Evolutionary conservation across 495 filamentous ascomycete species (phyloP), one percentile per base, ranked within the genome.

Genomic region (Podospora conica): DNA sequence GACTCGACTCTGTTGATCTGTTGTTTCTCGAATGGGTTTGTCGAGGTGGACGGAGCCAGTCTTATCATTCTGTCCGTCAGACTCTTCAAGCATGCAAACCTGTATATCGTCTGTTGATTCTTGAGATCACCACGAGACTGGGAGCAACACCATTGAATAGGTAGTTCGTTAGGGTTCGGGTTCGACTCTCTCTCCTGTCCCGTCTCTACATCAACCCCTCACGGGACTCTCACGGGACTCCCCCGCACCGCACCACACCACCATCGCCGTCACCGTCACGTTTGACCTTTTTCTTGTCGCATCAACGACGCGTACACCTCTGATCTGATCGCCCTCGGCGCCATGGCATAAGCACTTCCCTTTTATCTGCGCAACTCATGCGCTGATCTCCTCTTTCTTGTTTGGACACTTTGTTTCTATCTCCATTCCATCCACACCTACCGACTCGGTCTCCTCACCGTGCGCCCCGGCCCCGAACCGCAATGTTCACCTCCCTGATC

Each of bases 401-500:
- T 48, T 12, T 31, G 29, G 29, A 12, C 29, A 48, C 8, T 18
- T 48, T 48, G 40, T n/a, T n/a, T 48, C 40, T 18, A 48, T 18
- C 15, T 5, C 33, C 15, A 18, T 18, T 18, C 5, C 60, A 25
- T 25, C 60, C 18, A 54, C 23, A 54, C 28, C 2, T 29, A 61
- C 29, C 9, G 12, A 22, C 60, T 18, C 9, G 21, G 18, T 3
- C n/a, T 33, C 27, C 18, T 33, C 29, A 22, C 11, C 25, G 23
- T 62, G 10, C 22, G 31, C 9, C 53, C 23, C 60, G 1, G 12
- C 9, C 15, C 56, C 61, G 25, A 21, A 23, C 22, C 61, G 23
- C 24, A 20, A 64, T 65, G 61, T 55, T 57, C 61, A 56, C 66
- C 11, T 68, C 48, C n/a, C 56, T 28, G 22, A 20, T 60, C 33